phyloP scores from a whole-genome alignment of 257 asterid species.

The Ilex aquifolium region DNA sequence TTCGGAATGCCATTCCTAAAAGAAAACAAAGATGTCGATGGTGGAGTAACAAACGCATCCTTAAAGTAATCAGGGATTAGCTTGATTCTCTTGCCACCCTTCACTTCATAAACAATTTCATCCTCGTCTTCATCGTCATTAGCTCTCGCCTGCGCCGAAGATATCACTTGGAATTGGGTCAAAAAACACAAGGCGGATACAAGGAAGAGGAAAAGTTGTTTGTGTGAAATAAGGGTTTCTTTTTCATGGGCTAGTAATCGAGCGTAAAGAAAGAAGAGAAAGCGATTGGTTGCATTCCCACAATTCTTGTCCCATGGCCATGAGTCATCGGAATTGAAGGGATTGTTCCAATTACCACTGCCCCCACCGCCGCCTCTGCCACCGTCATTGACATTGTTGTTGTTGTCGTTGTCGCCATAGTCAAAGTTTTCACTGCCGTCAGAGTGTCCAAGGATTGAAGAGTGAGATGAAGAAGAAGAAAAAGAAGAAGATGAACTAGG shows the following conservation, averaged over 20 bases:
- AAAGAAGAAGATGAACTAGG: background rate
- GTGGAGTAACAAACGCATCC: conserved; percentile 61
- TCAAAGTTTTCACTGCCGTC: background rate
- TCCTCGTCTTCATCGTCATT: conserved; percentile 25
- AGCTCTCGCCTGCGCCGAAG: conserved; percentile 58
- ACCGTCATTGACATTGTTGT: conserved; percentile 23
- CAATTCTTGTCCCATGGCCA: background rate
- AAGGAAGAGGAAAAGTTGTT: conserved; percentile 16
- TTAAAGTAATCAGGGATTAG: conserved; percentile 56
- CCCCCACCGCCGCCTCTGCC: conserved; percentile 25
- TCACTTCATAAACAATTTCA: conserved; percentile 44
- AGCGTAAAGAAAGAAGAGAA: conserved; percentile 24
- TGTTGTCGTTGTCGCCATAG: background rate
- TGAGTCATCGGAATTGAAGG: conserved; percentile 30
- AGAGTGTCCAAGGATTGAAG: background rate
- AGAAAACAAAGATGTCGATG: conserved; percentile 25
- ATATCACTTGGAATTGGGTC: conserved; percentile 30
- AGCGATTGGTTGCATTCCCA: conserved; percentile 7
- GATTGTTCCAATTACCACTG: conserved; percentile 27
- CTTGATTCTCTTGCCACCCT: conserved; percentile 70
- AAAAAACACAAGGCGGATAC: conserved; percentile 35
- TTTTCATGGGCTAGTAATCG: conserved; percentile 13
- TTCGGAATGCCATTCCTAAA: conserved; percentile 19
- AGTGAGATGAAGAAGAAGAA: no score
- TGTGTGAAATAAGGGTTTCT: conserved; percentile 11